Conservation (phyloP, 108 stramenopile species). For the Aurantiochytrium sp. region DNA sequence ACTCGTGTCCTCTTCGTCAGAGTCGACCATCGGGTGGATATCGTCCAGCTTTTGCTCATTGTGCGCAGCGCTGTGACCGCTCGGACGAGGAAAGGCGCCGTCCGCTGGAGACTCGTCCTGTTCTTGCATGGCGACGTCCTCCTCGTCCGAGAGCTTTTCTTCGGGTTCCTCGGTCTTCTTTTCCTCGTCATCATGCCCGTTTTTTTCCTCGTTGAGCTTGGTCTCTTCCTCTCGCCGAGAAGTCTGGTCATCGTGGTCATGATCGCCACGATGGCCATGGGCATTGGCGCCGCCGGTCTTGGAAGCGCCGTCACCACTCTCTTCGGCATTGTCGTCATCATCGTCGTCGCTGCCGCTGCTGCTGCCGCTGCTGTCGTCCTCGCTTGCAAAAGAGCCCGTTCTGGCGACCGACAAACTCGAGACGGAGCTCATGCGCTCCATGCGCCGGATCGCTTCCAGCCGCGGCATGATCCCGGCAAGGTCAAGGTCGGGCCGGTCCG, state of each 20-base stretch:
- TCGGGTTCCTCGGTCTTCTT: background rate
- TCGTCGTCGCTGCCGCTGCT: background rate
- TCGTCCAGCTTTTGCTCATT: background rate
- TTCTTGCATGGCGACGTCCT: background rate
- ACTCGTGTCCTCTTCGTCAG: background rate
- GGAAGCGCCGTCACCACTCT: too few species aligned
- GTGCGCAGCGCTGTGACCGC: background rate
- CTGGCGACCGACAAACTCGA: background rate
- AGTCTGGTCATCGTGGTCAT: too few species aligned
- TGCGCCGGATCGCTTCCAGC: slow-evolving; percentile 18
- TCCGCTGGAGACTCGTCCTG: too few species aligned
- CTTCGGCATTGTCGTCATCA: background rate
- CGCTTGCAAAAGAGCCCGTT: background rate
- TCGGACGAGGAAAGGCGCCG: background rate
- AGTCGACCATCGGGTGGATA: background rate
- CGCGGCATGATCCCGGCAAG: slow-evolving; percentile 1
- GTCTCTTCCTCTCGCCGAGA: too few species aligned
- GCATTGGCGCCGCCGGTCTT: too few species aligned
- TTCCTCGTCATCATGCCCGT: background rate
- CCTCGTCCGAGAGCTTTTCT: background rate
- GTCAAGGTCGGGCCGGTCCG: background rate
- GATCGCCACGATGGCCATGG: too few species aligned
- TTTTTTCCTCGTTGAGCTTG: background rate
- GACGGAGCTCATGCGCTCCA: background rate
- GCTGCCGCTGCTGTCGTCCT: too few species aligned